Evolutionary conservation across 768 basidiomycete genomes (phyloP).

Genomic region (Cubamyces sp.): DNA sequence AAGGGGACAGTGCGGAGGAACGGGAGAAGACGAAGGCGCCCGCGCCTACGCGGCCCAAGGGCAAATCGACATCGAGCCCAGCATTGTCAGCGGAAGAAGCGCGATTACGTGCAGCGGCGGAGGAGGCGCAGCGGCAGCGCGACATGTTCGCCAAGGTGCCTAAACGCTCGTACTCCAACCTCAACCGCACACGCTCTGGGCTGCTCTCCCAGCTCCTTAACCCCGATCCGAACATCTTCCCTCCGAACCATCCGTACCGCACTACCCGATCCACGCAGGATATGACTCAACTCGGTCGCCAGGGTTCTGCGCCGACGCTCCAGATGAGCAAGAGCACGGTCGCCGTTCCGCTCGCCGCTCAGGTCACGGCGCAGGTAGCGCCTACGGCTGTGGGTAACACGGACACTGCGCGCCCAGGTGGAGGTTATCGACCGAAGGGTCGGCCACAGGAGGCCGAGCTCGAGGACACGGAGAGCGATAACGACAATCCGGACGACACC

Average conservation of each 20-base stretch:
- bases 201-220: conserved; percentile 72
- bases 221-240: conserved; percentile 66
- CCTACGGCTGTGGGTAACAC: conserved; percentile 32
- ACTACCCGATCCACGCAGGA: conserved; percentile 53
- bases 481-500: conserved; percentile 51
- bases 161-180: conserved; percentile 62
- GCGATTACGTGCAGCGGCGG: conserved; percentile 54
- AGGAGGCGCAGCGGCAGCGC: conserved; percentile 64
- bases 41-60: conserved; percentile 9
- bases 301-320: conserved; percentile 33
- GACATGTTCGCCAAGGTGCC: conserved; percentile 79
- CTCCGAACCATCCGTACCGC: conserved; percentile 61
- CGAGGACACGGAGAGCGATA: conserved; percentile 59
- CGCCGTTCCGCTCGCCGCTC: conserved; percentile 60
- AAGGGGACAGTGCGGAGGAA: conserved; percentile 48
- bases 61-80: conserved; percentile 14
- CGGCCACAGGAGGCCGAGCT: conserved; percentile 67
- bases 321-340: conserved; percentile 59
- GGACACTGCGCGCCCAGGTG: conserved; percentile 12
- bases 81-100: conserved; percentile 28
- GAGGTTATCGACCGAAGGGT: conserved; percentile 65
- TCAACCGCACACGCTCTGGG: conserved; percentile 57
- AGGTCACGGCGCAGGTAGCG: conserved; percentile 44
- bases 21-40: conserved; percentile 27
- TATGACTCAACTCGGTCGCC: conserved; percentile 39